phyloP scores from a whole-genome alignment of 2,329 filamentous ascomycete genomes.

The Hypoxylon sp. region DNA sequence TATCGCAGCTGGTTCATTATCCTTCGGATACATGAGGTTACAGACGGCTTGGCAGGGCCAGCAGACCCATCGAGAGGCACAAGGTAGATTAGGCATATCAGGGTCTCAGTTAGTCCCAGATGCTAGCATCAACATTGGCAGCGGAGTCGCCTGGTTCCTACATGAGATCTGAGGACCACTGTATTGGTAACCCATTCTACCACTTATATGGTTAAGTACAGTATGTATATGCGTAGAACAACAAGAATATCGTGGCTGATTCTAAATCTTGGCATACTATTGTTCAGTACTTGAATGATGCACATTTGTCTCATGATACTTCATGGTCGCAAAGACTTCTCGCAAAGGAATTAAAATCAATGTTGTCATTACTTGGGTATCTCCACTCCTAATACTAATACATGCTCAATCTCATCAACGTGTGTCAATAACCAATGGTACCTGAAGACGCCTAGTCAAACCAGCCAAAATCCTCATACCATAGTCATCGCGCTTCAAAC shows the following conservation, averaged over 20 bases:
- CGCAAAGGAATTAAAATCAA: neutral
- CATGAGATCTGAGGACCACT: conserved; percentile 6
- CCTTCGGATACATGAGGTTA: neutral
- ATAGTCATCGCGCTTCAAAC: neutral
- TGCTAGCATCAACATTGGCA: neutral
- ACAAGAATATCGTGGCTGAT: neutral
- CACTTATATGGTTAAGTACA: too few species aligned
- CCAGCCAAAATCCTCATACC: neutral
- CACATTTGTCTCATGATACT: neutral
- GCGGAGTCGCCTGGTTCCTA: conserved; percentile 11
- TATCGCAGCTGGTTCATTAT: neutral
- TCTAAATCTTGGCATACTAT: neutral
- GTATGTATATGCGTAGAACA: neutral
- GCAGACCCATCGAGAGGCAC: neutral
- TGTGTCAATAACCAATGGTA: neutral
- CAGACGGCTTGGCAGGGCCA: conserved; percentile 10
- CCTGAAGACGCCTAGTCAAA: neutral
- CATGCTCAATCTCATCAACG: conserved; percentile 7
- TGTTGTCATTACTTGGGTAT: conserved; percentile 15
- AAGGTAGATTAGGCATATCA: conserved; percentile 8
- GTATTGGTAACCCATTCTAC: neutral
- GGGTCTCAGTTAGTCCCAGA: conserved; percentile 4
- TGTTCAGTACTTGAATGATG: neutral
- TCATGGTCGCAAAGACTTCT: neutral
- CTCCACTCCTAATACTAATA: conserved; percentile 9